These are phyloP conservation scores for Populus nigra DNA, from an alignment of 345 rosid genomes.

Conservation along the genomic window DNA sequence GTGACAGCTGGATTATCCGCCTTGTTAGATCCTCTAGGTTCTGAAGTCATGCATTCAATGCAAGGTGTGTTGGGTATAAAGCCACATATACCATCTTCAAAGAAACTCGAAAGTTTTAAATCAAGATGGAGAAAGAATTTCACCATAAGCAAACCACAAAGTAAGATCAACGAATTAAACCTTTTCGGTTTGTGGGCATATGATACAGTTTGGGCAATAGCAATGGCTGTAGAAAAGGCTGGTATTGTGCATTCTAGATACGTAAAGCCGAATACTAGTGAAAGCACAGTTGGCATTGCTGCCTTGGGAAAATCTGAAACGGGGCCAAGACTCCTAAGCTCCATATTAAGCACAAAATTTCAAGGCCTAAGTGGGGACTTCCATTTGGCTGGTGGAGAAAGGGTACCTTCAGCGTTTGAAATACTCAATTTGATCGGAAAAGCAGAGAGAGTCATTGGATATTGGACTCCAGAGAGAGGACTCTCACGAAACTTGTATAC, in stretches of 20 bases:
- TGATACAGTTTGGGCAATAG: conserved; percentile 42
- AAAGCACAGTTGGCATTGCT: conserved; percentile 10
- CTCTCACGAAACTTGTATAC: background rate
- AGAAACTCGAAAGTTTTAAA: conserved; percentile 15
- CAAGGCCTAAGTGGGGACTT: conserved; percentile 16
- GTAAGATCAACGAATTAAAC: background rate
- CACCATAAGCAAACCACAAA: background rate
- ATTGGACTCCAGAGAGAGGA: conserved; percentile 20
- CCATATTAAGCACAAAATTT: conserved; percentile 3
- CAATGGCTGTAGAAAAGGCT: conserved; percentile 33
- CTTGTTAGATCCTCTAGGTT: conserved; percentile 1
- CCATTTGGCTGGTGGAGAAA: conserved; percentile 11
- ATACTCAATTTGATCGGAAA: conserved; percentile 35
- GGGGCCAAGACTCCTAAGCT: conserved; percentile 7
- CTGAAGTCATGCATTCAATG: conserved; percentile 9
- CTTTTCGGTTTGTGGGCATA: conserved; percentile 37
- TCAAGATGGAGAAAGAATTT: conserved; percentile 24
- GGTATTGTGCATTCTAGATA: background rate
- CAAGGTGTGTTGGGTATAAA: conserved; percentile 35
- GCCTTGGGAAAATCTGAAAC: conserved; percentile 10
- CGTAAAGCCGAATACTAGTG: background rate
- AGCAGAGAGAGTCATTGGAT: conserved; percentile 31
- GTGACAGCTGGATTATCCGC: conserved; percentile 21
- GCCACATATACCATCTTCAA: conserved; percentile 14
- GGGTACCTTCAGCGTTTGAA: conserved; percentile 25